Conservation (phyloP, 371 early-diverging fungal genomes). For the Lichtheimia hyalospora region DNA sequence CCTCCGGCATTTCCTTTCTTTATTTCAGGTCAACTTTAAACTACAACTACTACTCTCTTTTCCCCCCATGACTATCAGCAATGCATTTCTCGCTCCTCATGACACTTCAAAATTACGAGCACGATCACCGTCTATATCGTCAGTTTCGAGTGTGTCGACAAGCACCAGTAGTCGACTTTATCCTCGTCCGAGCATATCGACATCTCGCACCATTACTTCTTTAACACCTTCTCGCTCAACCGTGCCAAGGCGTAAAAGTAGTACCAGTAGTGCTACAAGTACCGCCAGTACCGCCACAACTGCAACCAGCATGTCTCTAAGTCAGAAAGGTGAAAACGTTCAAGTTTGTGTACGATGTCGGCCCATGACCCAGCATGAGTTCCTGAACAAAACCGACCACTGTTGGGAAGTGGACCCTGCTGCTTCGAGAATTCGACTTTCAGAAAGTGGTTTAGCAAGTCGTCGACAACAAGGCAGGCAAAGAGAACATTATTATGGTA, state of each 20-base stretch:
- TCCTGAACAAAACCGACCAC: constrained; percentile 4
- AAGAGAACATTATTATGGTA: constrained; percentile 16
- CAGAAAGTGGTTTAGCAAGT: constrained; percentile 4
- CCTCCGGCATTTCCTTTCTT: too few relatives aligned
- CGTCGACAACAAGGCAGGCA: constrained; percentile 14
- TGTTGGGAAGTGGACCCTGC: constrained; percentile 9
- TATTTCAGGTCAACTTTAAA: too few relatives aligned
- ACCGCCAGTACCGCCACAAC: constrained; percentile 1
- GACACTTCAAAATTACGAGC: not conserved
- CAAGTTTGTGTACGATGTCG: constrained; percentile 45
- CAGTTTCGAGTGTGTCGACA: constrained; percentile 2
- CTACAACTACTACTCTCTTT: too few relatives aligned
- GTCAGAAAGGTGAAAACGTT: constrained; percentile 40
- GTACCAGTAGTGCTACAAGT: constrained; percentile 4
- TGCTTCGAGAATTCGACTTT: constrained; percentile 9
- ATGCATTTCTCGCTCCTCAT: constrained; percentile 6
- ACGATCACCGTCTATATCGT: constrained; percentile 11
- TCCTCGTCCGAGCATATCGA: constrained; percentile 7
- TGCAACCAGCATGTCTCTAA: not conserved
- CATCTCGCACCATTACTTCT: constrained; percentile 16
- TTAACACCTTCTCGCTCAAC: constrained; percentile 12
- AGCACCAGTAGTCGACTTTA: constrained; percentile 10
- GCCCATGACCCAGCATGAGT: constrained; percentile 24
- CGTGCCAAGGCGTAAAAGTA: constrained; percentile 7
- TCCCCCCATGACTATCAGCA: not conserved